Conservation (phyloP, 129 eudicot species). For the Calendula officinalis region DNA sequence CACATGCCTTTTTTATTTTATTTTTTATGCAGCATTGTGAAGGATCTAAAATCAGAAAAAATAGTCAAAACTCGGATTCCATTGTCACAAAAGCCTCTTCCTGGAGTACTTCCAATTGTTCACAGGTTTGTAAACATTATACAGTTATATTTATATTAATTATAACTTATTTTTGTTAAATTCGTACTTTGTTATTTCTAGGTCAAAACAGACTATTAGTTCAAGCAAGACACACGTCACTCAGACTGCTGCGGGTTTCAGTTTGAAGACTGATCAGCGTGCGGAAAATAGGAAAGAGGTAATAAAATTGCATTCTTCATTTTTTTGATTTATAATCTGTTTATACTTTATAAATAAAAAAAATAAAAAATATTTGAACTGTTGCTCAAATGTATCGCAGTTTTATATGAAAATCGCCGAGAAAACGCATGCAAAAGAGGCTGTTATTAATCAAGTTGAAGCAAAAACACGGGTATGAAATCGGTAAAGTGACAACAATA, state of each 20-base stretch:
- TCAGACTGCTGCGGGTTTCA: conserved; percentile 29
- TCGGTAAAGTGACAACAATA: too few species aligned
- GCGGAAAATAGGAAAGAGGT: conserved; percentile 64
- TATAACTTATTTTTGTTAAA: background rate
- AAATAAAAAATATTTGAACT: too few species aligned
- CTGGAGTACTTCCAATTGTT: conserved; percentile 31
- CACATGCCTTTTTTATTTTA: background rate
- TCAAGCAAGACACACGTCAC: conserved; percentile 26
- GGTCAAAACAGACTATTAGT: conserved; percentile 32
- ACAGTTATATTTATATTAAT: background rate
- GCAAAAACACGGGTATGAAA: conserved; percentile 47
- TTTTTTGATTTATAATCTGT: background rate
- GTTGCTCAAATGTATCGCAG: conserved; percentile 9
- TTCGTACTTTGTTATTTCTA: background rate
- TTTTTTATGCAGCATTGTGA: conserved; percentile 30
- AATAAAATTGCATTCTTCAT: conserved; percentile 15
- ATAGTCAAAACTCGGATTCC: conserved; percentile 34
- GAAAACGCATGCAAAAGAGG: conserved; percentile 48
- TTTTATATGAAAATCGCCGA: conserved; percentile 36
- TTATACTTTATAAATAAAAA: too few species aligned
- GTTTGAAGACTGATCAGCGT: conserved; percentile 41
- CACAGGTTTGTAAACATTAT: conserved; percentile 41
- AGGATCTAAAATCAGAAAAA: conserved; percentile 40
- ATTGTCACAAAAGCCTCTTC: conserved; percentile 33
- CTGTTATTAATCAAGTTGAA: conserved; percentile 40